These are phyloP conservation scores for Boletus vermiculosoides DNA, from an alignment of 768 basidiomycete species.

Conservation along the genomic window DNA sequence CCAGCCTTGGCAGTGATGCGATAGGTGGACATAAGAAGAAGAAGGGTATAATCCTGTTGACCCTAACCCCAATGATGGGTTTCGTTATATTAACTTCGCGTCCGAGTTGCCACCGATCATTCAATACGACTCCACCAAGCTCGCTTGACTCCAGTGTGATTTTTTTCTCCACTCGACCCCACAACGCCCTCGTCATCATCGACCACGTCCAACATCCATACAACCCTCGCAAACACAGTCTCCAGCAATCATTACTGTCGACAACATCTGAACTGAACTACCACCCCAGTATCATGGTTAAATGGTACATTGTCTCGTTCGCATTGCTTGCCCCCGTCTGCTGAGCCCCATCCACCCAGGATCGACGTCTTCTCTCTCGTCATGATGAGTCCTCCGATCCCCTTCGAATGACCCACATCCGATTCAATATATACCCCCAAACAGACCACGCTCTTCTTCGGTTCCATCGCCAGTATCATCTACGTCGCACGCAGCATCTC, in stretches of 20 bases:
- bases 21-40: neutral
- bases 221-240: too few species aligned
- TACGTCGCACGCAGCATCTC: conserved; percentile 40
- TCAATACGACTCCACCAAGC: too few species aligned
- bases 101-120: too few species aligned
- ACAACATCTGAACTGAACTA: neutral
- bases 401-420: neutral
- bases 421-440: neutral
- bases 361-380: conserved; percentile 20
- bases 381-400: conserved; percentile 1
- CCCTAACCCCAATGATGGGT: neutral
- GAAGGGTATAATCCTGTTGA: too few species aligned
- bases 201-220: too few species aligned
- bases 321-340: neutral
- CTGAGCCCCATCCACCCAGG: conserved; percentile 2
- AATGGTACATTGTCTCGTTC: conserved; percentile 6
- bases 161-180: too few species aligned
- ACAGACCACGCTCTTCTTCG: conserved; percentile 44
- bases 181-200: too few species aligned
- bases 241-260: too few species aligned
- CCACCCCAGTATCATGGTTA: conserved; percentile 4
- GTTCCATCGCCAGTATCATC: conserved; percentile 43
- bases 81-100: too few species aligned
- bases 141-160: too few species aligned
- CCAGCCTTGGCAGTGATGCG: conserved; percentile 42